phyloP scores from a whole-genome alignment of 148 eudicot genomes.

The Silene uniflora region DNA sequence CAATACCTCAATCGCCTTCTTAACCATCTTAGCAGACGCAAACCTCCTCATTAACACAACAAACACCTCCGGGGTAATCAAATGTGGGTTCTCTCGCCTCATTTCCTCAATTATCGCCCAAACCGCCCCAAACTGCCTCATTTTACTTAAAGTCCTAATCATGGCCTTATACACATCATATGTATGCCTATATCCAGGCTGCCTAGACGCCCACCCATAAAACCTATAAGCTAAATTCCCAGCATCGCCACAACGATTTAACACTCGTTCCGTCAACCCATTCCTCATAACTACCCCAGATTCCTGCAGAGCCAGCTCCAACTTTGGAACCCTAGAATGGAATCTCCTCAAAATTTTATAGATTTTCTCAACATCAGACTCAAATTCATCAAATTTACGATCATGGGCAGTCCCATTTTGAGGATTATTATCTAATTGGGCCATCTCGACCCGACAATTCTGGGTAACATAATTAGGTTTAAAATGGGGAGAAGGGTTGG shows the following conservation, averaged over 20 bases:
- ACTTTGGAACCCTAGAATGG: conserved; percentile 75
- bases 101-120: conserved; percentile 93
- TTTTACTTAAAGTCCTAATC: conserved; percentile 71
- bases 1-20: conserved; percentile 78
- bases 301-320: conserved; percentile 77
- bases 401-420: conserved; percentile 22
- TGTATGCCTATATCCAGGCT: conserved; percentile 65
- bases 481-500: conserved; percentile 15
- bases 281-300: conserved; percentile 61
- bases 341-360: conserved; percentile 71
- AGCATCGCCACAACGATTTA: conserved; percentile 88
- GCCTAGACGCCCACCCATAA: conserved; percentile 79
- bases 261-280: conserved; percentile 71
- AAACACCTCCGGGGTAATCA: conserved; percentile 72
- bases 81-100: conserved; percentile 62
- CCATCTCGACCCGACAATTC: conserved; percentile 35
- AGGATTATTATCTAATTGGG: conserved; percentile 33
- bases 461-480: conserved; percentile 13
- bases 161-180: conserved; percentile 74
- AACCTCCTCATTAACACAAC: conserved; percentile 85
- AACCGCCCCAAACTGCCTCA: conserved; percentile 88
- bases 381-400: conserved; percentile 52
- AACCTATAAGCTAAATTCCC: conserved; percentile 78
- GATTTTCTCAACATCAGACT: conserved; percentile 68
- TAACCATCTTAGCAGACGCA: conserved; percentile 88